phyloP scores from a whole-genome alignment of 345 rosid species.

The Eucalyptus erythrocorys region DNA sequence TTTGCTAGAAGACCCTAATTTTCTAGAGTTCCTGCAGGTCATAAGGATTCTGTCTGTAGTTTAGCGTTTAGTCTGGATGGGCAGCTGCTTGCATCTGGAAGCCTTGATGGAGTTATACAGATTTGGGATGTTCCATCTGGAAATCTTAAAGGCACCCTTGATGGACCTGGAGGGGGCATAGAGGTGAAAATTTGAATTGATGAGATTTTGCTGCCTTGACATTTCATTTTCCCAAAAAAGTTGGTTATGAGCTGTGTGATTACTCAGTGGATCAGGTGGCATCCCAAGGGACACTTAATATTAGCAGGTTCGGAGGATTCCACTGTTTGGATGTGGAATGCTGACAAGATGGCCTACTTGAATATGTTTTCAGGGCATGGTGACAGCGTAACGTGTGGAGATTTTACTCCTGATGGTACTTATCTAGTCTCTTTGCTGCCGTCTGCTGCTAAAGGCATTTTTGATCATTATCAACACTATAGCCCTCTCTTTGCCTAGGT shows the following conservation, averaged over 20 bases:
- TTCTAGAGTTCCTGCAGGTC: slow-evolving; percentile 37
- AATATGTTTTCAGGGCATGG: slow-evolving; percentile 79
- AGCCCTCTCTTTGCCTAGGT: slow-evolving; percentile 21
- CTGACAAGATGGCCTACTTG: slow-evolving; percentile 59
- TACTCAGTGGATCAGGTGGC: slow-evolving; percentile 90
- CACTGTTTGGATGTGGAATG: slow-evolving; percentile 95
- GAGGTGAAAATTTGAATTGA: slow-evolving; percentile 32
- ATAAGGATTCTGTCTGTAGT: slow-evolving; percentile 67
- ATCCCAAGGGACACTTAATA: slow-evolving; percentile 82
- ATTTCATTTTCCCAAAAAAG: neutral
- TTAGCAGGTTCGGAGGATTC: slow-evolving; percentile 86
- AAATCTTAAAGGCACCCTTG: slow-evolving; percentile 37
- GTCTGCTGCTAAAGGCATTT: neutral
- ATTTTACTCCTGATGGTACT: slow-evolving; percentile 90
- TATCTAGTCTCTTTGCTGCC: neutral
- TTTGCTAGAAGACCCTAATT: neutral
- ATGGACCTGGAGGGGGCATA: slow-evolving; percentile 65
- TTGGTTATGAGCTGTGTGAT: neutral
- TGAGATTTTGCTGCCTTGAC: neutral
- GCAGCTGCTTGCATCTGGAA: slow-evolving; percentile 68
- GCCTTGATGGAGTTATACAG: slow-evolving; percentile 68
- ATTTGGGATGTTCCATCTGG: slow-evolving; percentile 68
- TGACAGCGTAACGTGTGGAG: slow-evolving; percentile 70
- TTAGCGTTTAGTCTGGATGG: slow-evolving; percentile 77
- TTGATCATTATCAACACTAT: neutral